These are phyloP conservation scores for Hortaea werneckii DNA, from an alignment of 2,329 filamentous ascomycete genomes.

Conservation along the genomic window DNA sequence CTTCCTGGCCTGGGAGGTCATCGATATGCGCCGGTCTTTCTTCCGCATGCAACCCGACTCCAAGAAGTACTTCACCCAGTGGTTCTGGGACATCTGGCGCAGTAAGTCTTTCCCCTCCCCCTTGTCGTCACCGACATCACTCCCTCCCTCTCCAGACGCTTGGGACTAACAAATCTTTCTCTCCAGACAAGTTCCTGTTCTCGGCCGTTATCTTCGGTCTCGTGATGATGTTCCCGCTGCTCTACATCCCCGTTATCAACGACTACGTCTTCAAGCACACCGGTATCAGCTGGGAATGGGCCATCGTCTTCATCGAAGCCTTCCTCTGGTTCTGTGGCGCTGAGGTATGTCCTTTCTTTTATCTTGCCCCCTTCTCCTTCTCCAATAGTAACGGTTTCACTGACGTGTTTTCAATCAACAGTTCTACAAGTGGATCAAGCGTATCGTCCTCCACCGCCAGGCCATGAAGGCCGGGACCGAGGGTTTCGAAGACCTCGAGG, in stretches of 20 bases:
- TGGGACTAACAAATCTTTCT: not conserved
- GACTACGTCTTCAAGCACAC: slow-evolving; percentile 55
- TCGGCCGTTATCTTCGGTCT: slow-evolving; percentile 35
- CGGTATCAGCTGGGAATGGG: slow-evolving; percentile 59
- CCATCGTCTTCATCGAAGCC: slow-evolving; percentile 51
- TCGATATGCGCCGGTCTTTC: slow-evolving; percentile 61
- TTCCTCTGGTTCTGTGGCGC: slow-evolving; percentile 54
- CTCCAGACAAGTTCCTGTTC: slow-evolving; percentile 50
- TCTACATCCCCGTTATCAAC: slow-evolving; percentile 61
- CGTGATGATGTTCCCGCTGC: slow-evolving; percentile 35
- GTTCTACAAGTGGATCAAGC: not conserved
- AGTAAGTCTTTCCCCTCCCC: slow-evolving; percentile 28
- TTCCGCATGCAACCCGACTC: slow-evolving; percentile 61
- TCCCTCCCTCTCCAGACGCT: not conserved
- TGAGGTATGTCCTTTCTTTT: slow-evolving; percentile 33
- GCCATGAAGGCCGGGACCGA: not conserved
- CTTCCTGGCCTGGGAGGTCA: slow-evolving; percentile 70
- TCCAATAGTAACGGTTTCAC: too few species aligned
- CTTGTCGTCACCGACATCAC: not conserved
- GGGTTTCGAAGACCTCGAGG: not conserved
- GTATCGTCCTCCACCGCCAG: not conserved
- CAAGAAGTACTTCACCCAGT: slow-evolving; percentile 53
- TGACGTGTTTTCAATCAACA: too few species aligned
- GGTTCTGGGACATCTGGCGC: slow-evolving; percentile 57
- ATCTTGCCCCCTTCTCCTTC: too few species aligned